These are phyloP conservation scores for Barnettozyma hawaiiensis DNA, from an alignment of 1,139 yeast species.

Conservation along the genomic window DNA sequence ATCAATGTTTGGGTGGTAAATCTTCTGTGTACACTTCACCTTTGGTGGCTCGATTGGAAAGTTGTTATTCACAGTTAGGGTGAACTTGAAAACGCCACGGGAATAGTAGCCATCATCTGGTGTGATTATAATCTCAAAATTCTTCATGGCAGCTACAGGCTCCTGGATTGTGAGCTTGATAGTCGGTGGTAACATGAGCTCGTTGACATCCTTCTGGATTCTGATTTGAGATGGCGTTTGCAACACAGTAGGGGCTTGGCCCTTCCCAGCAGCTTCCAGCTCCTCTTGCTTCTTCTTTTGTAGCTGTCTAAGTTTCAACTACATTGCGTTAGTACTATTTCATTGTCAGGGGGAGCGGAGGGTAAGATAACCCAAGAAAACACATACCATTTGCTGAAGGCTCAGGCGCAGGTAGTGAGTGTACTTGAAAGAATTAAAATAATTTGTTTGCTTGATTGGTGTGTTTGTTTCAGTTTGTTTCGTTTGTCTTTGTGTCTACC, in stretches of 20 bases:
- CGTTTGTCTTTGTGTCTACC: too few species aligned
- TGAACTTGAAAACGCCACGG: slow-evolving; percentile 64
- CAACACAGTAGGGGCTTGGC: slow-evolving; percentile 15
- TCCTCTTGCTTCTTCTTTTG: slow-evolving; percentile 52
- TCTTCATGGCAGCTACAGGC: slow-evolving; percentile 44
- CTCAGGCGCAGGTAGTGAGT: too few species aligned
- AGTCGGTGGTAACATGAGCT: slow-evolving; percentile 61
- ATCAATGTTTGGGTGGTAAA: slow-evolving; percentile 94
- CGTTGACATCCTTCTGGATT: slow-evolving; percentile 51
- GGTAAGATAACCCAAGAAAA: too few species aligned
- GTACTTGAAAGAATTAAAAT: too few species aligned
- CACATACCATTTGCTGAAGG: slow-evolving; percentile 1
- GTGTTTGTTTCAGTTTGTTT: too few species aligned
- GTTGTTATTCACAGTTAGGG: slow-evolving; percentile 56
- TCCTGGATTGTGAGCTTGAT: slow-evolving; percentile 54
- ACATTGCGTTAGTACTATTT: background rate
- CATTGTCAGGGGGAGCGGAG: too few species aligned
- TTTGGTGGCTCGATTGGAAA: slow-evolving; percentile 95
- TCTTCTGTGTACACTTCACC: slow-evolving; percentile 62
- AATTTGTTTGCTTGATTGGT: too few species aligned
- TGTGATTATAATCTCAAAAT: slow-evolving; percentile 50
- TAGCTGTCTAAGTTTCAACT: slow-evolving; percentile 54
- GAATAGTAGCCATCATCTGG: slow-evolving; percentile 83
- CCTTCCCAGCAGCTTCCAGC: slow-evolving; percentile 13
- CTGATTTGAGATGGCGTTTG: slow-evolving; percentile 42